phyloP scores from a whole-genome alignment of 2,329 filamentous ascomycete species.

The Aaosphaeria arxii region DNA sequence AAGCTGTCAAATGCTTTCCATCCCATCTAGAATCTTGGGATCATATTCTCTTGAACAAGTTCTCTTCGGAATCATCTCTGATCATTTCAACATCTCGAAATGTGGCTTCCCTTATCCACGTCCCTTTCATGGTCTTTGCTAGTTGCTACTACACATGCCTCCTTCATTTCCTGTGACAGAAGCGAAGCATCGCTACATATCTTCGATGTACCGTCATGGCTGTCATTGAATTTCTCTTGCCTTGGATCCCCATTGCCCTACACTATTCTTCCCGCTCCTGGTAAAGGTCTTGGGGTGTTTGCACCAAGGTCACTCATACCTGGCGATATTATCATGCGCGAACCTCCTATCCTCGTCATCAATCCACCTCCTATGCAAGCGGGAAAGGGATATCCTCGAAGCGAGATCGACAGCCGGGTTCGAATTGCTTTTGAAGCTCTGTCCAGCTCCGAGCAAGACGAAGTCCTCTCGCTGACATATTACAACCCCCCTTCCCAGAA shows the following conservation, averaged over 20 bases:
- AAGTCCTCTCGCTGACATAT: conserved; percentile 26
- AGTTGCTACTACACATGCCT: neutral
- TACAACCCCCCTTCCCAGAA: conserved; percentile 9
- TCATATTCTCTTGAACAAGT: no score
- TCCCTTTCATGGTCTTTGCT: neutral
- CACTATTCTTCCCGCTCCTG: conserved; percentile 27
- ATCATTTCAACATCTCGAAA: no score
- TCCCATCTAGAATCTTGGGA: no score
- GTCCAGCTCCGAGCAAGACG: conserved; percentile 13
- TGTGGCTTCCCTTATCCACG: no score
- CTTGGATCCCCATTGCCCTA: conserved; percentile 21
- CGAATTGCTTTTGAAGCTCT: conserved; percentile 22
- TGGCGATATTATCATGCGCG: conserved; percentile 40
- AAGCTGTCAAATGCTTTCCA: no score
- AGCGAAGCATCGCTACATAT: neutral
- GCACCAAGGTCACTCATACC: conserved; percentile 34
- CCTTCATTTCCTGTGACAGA: conserved; percentile 6
- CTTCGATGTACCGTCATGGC: conserved; percentile 10
- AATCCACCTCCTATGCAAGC: conserved; percentile 22
- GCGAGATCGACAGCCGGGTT: conserved; percentile 17
- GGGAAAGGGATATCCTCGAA: conserved; percentile 24
- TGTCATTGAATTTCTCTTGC: conserved; percentile 17
- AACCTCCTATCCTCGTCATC: conserved; percentile 37
- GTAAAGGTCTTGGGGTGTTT: conserved; percentile 45
- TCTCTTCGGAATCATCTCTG: no score